Conservation (phyloP, 139 green algal genomes). For the Coccomyxa sp. region DNA sequence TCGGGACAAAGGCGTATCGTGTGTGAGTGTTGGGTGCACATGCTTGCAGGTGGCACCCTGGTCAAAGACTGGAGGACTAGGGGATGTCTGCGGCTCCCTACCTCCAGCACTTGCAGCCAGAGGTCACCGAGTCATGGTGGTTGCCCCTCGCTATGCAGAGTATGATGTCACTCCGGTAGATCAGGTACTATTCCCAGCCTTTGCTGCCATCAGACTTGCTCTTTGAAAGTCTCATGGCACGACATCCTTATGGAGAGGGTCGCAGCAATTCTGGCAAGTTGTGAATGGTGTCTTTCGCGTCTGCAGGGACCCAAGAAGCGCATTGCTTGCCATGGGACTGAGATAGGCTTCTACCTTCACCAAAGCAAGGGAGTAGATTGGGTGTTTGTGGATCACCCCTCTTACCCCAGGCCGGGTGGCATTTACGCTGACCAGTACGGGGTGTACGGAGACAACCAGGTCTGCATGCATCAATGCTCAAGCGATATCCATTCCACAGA, state of each 20-base stretch:
- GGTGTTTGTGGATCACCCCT: slow-evolving; percentile 81
- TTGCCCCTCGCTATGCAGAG: slow-evolving; percentile 50
- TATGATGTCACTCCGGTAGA: slow-evolving; percentile 15
- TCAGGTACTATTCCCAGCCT: slow-evolving; percentile 11
- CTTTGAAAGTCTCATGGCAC: not conserved
- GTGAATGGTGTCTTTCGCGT: not conserved
- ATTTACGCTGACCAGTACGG: slow-evolving; percentile 75
- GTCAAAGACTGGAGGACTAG: slow-evolving; percentile 86
- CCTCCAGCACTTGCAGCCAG: slow-evolving; percentile 49
- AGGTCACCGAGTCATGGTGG: slow-evolving; percentile 70
- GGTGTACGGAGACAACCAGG: slow-evolving; percentile 81
- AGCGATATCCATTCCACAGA: not conserved
- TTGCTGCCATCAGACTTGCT: slow-evolving; percentile 4
- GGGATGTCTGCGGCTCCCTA: slow-evolving; percentile 63
- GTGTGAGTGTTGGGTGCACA: not conserved
- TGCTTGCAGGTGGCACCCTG: slow-evolving; percentile 77
- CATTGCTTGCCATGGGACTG: slow-evolving; percentile 11
- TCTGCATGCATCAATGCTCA: not conserved
- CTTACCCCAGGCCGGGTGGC: slow-evolving; percentile 58
- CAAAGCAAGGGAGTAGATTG: slow-evolving; percentile 65
- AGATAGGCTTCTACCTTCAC: slow-evolving; percentile 27
- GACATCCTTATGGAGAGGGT: not conserved
- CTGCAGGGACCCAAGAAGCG: slow-evolving; percentile 12
- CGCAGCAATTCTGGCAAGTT: not conserved
- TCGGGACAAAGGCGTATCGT: not conserved